Conservation (phyloP, 345 rosid genomes). For the Populus nigra region DNA sequence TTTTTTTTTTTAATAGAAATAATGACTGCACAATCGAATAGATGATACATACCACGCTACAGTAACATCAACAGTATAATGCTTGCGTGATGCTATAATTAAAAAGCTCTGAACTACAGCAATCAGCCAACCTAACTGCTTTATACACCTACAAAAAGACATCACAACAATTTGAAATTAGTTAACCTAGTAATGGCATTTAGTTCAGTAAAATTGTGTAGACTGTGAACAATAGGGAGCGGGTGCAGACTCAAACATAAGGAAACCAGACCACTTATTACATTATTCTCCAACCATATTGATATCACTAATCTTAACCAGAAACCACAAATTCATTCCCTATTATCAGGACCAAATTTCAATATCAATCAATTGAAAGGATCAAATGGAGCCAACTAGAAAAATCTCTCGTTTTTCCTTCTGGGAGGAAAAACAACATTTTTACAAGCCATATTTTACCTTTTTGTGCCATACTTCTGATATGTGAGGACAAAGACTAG, state of each 20-base stretch:
- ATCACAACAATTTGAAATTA: neutral
- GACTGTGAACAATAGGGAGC: neutral
- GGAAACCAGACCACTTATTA: neutral
- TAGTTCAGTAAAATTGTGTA: neutral
- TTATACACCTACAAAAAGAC: conserved; percentile 58
- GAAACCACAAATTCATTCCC: neutral
- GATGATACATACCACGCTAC: conserved; percentile 76
- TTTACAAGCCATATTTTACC: conserved; percentile 45
- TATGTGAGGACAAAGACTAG: conserved; percentile 86
- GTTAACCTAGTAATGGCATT: neutral
- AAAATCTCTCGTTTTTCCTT: neutral
- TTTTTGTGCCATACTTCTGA: conserved; percentile 89
- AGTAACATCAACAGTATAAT: conserved; percentile 90
- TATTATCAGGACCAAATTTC: neutral
- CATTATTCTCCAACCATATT: neutral
- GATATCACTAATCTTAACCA: neutral
- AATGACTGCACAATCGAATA: neutral
- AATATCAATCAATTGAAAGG: no score
- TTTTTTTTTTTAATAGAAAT: neutral
- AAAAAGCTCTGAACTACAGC: conserved; percentile 87
- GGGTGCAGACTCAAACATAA: neutral
- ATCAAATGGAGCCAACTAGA: neutral
- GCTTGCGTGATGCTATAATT: conserved; percentile 95
- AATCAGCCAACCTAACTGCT: conserved; percentile 76
- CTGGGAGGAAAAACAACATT: neutral